These are phyloP conservation scores for Mesembryanthemum crystallinum DNA, from an alignment of 148 eudicot genomes.

Conservation along the genomic window DNA sequence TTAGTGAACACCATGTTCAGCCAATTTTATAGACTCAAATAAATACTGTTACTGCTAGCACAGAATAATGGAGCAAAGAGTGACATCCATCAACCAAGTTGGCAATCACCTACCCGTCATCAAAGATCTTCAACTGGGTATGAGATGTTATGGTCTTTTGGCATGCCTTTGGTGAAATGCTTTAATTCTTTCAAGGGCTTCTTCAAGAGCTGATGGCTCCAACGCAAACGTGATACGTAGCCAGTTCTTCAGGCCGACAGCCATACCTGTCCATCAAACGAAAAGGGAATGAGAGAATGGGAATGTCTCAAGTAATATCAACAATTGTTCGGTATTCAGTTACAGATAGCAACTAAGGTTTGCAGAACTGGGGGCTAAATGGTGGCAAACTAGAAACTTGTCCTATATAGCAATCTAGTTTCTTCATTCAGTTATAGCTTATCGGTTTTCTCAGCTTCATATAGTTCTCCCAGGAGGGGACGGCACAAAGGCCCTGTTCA, in stretches of 20 bases:
- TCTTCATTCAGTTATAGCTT: no score
- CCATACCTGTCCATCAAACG: slow-evolving; percentile 25
- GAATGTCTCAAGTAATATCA: slow-evolving; percentile 8
- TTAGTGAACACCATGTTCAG: no score
- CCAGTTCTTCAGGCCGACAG: slow-evolving; percentile 50
- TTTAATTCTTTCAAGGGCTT: slow-evolving; percentile 42
- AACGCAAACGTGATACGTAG: slow-evolving; percentile 42
- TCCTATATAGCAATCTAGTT: no score
- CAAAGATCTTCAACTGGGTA: background rate
- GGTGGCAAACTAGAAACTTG: no score
- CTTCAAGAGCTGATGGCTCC: slow-evolving; percentile 37
- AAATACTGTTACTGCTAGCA: no score
- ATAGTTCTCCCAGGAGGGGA: no score
- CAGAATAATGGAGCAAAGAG: background rate
- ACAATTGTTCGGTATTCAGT: background rate
- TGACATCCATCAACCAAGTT: background rate
- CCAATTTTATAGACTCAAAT: no score
- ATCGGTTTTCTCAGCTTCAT: no score
- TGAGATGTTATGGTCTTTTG: background rate
- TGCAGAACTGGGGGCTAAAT: no score
- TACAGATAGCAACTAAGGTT: background rate
- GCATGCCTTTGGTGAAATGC: slow-evolving; percentile 40
- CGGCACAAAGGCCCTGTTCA: no score
- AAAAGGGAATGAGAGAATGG: background rate
- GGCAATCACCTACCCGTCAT: background rate